Evolutionary conservation across 2,329 filamentous ascomycete species (phyloP).

Genomic region (Beauveria brongniartii): DNA sequence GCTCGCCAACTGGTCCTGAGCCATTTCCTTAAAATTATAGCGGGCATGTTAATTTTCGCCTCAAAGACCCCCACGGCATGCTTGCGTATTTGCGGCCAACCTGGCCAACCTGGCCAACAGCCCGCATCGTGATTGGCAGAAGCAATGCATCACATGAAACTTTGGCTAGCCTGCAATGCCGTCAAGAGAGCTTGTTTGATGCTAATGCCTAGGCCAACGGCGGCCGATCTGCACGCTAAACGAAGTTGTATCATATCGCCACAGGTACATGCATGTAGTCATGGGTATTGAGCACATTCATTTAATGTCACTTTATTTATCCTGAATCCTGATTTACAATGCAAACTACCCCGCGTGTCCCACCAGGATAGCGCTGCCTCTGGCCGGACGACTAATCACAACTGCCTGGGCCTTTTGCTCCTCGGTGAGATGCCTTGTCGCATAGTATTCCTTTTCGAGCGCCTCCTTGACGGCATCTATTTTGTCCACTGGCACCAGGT

Average conservation of each 20-base stretch:
- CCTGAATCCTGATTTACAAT: slow-evolving; percentile 11
- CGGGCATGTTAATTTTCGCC: neutral
- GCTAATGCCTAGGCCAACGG: neutral
- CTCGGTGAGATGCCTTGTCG: slow-evolving; percentile 52
- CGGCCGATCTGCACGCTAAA: neutral
- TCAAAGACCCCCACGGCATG: neutral
- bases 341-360: slow-evolving; percentile 23
- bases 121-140: neutral
- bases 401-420: slow-evolving; percentile 74
- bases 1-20: neutral
- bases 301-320: neutral
- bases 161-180: neutral
- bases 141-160: neutral
- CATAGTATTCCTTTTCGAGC: slow-evolving; percentile 76
- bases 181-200: neutral
- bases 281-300: neutral
- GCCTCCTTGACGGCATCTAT: slow-evolving; percentile 70
- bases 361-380: slow-evolving; percentile 46
- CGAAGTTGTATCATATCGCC: neutral
- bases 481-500: slow-evolving; percentile 78
- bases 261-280: neutral
- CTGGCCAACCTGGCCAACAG: neutral
- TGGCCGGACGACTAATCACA: slow-evolving; percentile 80
- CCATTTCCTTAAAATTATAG: neutral
- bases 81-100: neutral